Conservation (phyloP, 305 asterid genomes). For the Fraxinus paxiana region DNA sequence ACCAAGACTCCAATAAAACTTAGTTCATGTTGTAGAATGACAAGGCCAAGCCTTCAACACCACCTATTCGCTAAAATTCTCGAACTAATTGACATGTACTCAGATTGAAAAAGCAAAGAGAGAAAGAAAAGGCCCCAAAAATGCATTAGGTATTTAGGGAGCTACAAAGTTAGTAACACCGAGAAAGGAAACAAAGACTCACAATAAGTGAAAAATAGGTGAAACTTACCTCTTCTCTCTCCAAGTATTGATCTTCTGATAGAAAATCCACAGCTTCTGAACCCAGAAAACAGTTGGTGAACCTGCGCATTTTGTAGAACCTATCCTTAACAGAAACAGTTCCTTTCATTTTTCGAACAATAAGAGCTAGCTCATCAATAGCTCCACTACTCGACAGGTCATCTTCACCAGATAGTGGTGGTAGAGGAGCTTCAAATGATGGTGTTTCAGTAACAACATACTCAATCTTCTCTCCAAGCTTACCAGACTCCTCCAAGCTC, state of each 20-base stretch:
- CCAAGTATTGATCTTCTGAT: constrained; percentile 87
- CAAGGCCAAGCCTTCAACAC: background rate
- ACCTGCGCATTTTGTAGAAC: constrained; percentile 70
- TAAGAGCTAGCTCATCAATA: constrained; percentile 79
- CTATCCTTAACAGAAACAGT: constrained; percentile 59
- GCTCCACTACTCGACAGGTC: constrained; percentile 66
- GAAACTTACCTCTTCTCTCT: constrained; percentile 72
- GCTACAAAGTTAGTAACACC: background rate
- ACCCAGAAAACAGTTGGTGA: constrained; percentile 64
- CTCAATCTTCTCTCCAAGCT: constrained; percentile 75
- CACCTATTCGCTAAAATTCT: background rate
- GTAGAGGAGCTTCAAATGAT: constrained; percentile 73
- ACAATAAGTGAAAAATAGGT: constrained; percentile 20
- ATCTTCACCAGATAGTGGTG: constrained; percentile 95
- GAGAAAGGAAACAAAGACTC: background rate
- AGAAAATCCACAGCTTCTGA: constrained; percentile 83
- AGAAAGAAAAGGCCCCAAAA: background rate
- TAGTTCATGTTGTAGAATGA: background rate
- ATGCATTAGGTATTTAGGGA: background rate
- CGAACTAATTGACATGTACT: background rate
- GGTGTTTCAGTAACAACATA: constrained; percentile 68
- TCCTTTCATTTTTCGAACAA: constrained; percentile 73
- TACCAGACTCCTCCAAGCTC: constrained; percentile 64
- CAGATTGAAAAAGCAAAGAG: background rate
- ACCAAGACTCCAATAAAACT: background rate